Base-by-base conservation (phyloP, 495 filamentous ascomycete genomes). In the Hyaloscypha bicolor region DNA sequence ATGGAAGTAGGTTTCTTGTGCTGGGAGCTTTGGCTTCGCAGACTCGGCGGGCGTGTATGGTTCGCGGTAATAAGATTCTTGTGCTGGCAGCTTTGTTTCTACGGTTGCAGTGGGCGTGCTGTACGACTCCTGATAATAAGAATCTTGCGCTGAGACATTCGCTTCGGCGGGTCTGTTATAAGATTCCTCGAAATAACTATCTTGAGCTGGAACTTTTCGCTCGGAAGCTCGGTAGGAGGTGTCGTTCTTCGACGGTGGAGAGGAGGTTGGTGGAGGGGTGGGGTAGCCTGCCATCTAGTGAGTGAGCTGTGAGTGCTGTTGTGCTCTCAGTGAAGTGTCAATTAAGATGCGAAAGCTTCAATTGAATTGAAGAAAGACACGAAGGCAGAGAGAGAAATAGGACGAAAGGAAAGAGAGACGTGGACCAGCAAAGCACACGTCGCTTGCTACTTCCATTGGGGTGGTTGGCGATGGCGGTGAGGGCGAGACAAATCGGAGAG, bases 181-280 rank as follows among this genome's bases (percentile, higher is more conserved):
- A 16, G 55, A 48, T 14, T 48, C 42, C 1, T 14, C 42, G 42
- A 48, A 48, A 12, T 48, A 48, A 12, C 35, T 37, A 19, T 48
- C 42, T 19, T 48, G 42, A 48, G 42, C 42, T 48, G 42, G 42
- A 19, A 4, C 42, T 19, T 48, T 48, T 4, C 11, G 42, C 11
- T 19, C 42, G 16, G 42, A 19, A 16, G 42, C 4, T 4, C 6
- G 39, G 55, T n/a, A 52, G 9, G 31, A 64, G 30, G 19, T 9
- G 25, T 56, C 35, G 57, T 48, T 48, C 42, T 48, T 48, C 42
- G 42, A 48, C 16, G 67, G 65, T 21, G 70, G 70, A 21, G 70
- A 72, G 37, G 45, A 30, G 52, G 70, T 72, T 6, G 59, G 70
- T 0, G 70, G 70, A 30, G 70, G 70, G 6, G 70, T 72, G 22